Percentiles rank a stretch among this genome's conserved stretches.
phyloP scores from a whole-genome alignment of 2,329 filamentous ascomycete genomes.

The Trichoderma koningiopsis region DNA sequence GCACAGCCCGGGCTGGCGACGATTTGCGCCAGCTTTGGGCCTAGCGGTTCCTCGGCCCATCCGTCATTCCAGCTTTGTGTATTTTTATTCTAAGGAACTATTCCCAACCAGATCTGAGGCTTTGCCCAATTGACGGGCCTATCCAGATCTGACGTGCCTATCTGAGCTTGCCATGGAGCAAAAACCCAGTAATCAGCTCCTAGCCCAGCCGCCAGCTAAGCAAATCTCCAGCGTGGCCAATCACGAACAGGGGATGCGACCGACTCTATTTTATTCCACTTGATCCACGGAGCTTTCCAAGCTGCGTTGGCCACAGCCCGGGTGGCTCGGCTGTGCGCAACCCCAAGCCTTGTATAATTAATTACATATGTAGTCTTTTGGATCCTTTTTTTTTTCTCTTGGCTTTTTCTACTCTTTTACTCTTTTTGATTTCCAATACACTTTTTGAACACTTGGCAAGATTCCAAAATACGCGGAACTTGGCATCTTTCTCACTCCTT shows the following conservation, averaged over 20 bases:
- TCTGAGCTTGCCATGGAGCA: not conserved
- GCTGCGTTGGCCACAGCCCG: slow-evolving; percentile 15
- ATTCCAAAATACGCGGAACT: not conserved
- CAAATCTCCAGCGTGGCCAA: slow-evolving; percentile 2
- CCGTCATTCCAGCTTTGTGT: not conserved
- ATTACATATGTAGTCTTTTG: not conserved
- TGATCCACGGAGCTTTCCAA: slow-evolving; percentile 5
- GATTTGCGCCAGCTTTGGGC: not conserved
- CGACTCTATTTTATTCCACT: not conserved
- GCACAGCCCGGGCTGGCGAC: not conserved
- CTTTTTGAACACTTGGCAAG: not conserved
- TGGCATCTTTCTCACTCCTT: not conserved
- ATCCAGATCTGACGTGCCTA: slow-evolving; percentile 6
- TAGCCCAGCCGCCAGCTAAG: slow-evolving; percentile 1
- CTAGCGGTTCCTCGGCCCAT: not conserved
- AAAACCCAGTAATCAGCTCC: not conserved
- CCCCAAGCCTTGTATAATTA: slow-evolving; percentile 5
- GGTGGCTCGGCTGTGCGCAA: slow-evolving; percentile 20
- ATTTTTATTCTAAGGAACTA: not conserved
- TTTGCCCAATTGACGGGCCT: not conserved
- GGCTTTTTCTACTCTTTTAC: not conserved
- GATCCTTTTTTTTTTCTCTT: not conserved
- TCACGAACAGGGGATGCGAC: not conserved
- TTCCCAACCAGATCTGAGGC: slow-evolving; percentile 11
- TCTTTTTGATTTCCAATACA: not conserved